These are phyloP conservation scores for Pseudogymnoascus sp. DNA, from an alignment of 2,329 filamentous ascomycete species.

Conservation along the genomic window DNA sequence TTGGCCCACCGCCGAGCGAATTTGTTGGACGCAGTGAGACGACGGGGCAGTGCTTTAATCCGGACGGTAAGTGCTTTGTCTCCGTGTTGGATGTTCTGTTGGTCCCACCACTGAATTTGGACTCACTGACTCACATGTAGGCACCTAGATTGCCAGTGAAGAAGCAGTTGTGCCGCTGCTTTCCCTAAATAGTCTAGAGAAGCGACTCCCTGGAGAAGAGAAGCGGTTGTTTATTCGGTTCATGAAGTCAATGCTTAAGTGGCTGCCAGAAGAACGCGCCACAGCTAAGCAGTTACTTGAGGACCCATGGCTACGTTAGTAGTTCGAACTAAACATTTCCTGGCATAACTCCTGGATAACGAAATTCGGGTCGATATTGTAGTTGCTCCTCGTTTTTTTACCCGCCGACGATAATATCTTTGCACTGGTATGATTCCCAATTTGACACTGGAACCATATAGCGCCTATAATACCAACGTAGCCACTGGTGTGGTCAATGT, in stretches of 20 bases:
- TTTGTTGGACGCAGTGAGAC: slow-evolving; percentile 13
- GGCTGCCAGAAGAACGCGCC: slow-evolving; percentile 24
- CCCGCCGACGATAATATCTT: too few species aligned
- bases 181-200: not conserved
- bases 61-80: not conserved
- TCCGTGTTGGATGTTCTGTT: not conserved
- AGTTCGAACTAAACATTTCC: not conserved
- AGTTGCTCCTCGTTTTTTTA: too few species aligned
- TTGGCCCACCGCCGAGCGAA: slow-evolving; percentile 32
- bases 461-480: too few species aligned
- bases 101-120: not conserved
- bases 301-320: slow-evolving; percentile 16
- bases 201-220: slow-evolving; percentile 19
- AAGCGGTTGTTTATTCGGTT: slow-evolving; percentile 26
- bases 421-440: too few species aligned
- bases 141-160: not conserved
- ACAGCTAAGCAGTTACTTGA: slow-evolving; percentile 27
- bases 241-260: slow-evolving; percentile 24
- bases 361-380: too few species aligned
- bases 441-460: too few species aligned
- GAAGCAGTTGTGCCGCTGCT: not conserved
- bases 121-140: not conserved
- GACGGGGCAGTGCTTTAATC: not conserved
- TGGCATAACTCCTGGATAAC: too few species aligned
- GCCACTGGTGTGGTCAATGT: too few species aligned